Conservation (phyloP, 1,284 basidiomycete genomes). For the Mrakiaceae sp. region DNA sequence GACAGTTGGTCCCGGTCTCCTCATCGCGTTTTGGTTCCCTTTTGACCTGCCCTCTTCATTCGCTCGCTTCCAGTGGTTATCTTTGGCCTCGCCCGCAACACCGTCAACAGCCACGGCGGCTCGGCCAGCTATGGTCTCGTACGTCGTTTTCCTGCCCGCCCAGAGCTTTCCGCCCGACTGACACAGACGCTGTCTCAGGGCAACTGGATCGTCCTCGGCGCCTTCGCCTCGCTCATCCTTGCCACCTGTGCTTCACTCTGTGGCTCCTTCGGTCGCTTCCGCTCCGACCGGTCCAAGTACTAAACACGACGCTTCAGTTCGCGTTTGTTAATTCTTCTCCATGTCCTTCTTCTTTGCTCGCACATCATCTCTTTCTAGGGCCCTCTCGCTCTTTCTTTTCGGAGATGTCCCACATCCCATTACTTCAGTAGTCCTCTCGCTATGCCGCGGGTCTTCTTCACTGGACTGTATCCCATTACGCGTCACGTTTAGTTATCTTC, state of each 20-base stretch:
- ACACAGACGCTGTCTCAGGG: not conserved
- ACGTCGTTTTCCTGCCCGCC: not conserved
- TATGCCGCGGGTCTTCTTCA: no score
- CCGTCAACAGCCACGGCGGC: constrained; percentile 1
- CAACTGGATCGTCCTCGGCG: constrained; percentile 9
- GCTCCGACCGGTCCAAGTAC: not conserved
- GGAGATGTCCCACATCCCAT: no score
- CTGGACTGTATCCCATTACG: no score
- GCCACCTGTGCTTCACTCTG: not conserved
- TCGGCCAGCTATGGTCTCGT: not conserved
- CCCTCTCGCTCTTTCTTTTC: no score
- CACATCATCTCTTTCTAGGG: no score
- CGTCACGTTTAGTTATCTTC: no score
- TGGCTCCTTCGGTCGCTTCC: constrained; percentile 15
- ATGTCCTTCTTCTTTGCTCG: no score
- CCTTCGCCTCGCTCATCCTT: constrained; percentile 12
- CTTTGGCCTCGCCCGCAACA: constrained; percentile 10
- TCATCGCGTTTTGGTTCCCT: not conserved
- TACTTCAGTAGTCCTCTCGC: no score
- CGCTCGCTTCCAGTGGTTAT: not conserved
- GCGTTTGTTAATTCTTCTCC: no score
- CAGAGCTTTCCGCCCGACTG: not conserved
- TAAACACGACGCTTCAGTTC: not conserved
- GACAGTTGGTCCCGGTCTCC: not conserved
- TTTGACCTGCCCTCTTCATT: not conserved